Percentiles rank a stretch among this genome's conserved stretches.
phyloP scores from a whole-genome alignment of 2,329 filamentous ascomycete genomes.

The Aurifilum marmelostoma region DNA sequence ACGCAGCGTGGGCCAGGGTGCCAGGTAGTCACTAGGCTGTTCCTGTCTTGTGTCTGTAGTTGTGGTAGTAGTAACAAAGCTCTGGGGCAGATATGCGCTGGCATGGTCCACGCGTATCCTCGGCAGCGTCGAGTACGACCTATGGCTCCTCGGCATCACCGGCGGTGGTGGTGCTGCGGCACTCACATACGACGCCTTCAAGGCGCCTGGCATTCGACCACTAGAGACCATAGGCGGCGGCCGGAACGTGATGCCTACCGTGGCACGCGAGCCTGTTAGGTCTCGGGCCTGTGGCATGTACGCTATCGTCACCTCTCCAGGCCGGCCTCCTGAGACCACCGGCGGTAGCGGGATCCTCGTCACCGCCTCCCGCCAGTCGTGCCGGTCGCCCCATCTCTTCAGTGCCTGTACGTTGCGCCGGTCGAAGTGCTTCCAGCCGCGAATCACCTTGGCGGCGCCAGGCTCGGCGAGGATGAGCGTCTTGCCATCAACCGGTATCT shows the following conservation, averaged over 20 bases:
- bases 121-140: constrained; percentile 17
- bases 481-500: constrained; percentile 58
- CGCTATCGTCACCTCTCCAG: constrained; percentile 72
- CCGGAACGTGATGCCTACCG: constrained; percentile 73
- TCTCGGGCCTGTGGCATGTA: constrained; percentile 66
- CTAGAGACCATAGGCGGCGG: constrained; percentile 47
- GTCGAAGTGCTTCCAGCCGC: constrained; percentile 70
- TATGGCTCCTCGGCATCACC: constrained; percentile 36
- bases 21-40: constrained; percentile 6
- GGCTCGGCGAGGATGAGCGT: constrained; percentile 70
- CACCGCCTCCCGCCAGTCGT: constrained; percentile 40
- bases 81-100: not conserved
- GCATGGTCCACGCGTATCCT: not conserved
- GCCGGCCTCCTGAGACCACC: constrained; percentile 52
- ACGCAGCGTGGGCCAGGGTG: constrained; percentile 34
- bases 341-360: constrained; percentile 57
- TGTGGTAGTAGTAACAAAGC: not conserved
- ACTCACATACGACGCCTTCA: not conserved
- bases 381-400: constrained; percentile 45
- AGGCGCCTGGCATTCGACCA: not conserved
- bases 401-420: constrained; percentile 50
- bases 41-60: not conserved
- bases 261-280: constrained; percentile 64
- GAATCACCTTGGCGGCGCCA: constrained; percentile 65
- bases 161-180: constrained; percentile 40